Percentiles rank a stretch among this genome's conserved stretches.
Conservation (phyloP, 164 flowering plant species). For the Vitis rotundifolia region DNA sequence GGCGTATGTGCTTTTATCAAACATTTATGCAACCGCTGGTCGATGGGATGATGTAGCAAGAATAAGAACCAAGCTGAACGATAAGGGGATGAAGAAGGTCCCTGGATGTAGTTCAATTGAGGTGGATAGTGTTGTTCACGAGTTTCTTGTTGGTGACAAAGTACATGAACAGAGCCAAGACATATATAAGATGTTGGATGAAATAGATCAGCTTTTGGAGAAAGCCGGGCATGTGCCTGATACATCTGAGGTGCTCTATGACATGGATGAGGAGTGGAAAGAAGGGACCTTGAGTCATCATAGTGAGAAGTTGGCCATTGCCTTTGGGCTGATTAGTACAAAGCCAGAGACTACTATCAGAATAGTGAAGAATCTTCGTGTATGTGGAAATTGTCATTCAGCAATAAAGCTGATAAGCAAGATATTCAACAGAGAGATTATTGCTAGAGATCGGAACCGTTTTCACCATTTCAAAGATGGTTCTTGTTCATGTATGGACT, state of each 20-base stretch:
- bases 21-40: conserved; percentile 57
- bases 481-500: conserved; percentile 59
- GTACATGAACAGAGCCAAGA: conserved; percentile 45
- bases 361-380: conserved; percentile 64
- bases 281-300: conserved; percentile 53
- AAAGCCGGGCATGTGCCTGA: conserved; percentile 52
- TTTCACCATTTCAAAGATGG: conserved; percentile 79
- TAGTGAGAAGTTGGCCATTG: conserved; percentile 68
- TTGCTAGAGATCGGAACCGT: conserved; percentile 64
- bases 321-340: conserved; percentile 72
- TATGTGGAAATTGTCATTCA: conserved; percentile 66
- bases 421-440: conserved; percentile 66
- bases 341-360: conserved; percentile 58
- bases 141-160: conserved; percentile 65
- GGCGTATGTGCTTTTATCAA: conserved; percentile 56
- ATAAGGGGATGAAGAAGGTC: conserved; percentile 54
- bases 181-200: conserved; percentile 60
- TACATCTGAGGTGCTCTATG: conserved; percentile 61
- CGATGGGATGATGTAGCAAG: conserved; percentile 68
- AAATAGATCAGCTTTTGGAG: conserved; percentile 44
- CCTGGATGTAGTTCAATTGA: conserved; percentile 74
- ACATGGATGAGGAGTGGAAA: conserved; percentile 66
- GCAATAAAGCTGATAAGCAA: conserved; percentile 66
- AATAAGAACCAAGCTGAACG: conserved; percentile 45
- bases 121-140: conserved; percentile 60